Evolutionary conservation across 352 stramenopile species (phyloP), one percentile per base, ranked within the genome.

Genomic region (Blastocystis sp.): DNA sequence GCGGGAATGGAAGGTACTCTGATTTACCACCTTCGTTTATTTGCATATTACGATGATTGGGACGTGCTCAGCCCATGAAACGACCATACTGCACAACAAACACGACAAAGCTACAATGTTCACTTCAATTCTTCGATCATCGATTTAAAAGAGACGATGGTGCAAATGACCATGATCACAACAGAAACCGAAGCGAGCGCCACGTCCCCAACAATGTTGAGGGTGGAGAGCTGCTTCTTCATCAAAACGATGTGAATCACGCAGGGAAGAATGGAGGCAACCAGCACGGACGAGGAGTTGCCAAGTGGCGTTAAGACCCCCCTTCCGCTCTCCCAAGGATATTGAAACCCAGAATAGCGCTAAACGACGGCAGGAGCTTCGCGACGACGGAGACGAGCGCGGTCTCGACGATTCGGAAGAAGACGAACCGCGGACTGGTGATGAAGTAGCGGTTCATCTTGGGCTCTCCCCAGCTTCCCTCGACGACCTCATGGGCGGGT

Each of bases 231-330:
- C 16, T 34, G 32, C 24, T 64, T 84, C 6, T 42, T 24, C 54
- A 73, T 84, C 21, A 73, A 48, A 46, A 84, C 40, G 36, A 71
- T 65, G 36, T 84, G 40, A 27, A 84, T 38, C 8, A 84, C 24
- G 40, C 42, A 44, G 21, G 73, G 73, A 38, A 84, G 46, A 27
- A 84, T 53, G 2, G 38, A 27, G 24, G 42, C 73, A 42, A 73
- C 73, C 3, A 84, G 73, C 18, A 84, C 59, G 21, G 49, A 84
- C 3, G 73, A 84, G 40, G 44, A 84, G 65, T 84, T 84, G 42
- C 71, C 51, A 71, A 71, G 4, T 84, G 32, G n/a, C 34, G 42
- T 53, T 71, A 71, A 84, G 32, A 4, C 27, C 21, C 63, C 40
- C 63, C n/a, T 29, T 54, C 18, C 8, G 48, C 21, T 11, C 4